phyloP scores from a whole-genome alignment of 371 early-diverging fungal genomes.

The Dichotomocladium elegans region DNA sequence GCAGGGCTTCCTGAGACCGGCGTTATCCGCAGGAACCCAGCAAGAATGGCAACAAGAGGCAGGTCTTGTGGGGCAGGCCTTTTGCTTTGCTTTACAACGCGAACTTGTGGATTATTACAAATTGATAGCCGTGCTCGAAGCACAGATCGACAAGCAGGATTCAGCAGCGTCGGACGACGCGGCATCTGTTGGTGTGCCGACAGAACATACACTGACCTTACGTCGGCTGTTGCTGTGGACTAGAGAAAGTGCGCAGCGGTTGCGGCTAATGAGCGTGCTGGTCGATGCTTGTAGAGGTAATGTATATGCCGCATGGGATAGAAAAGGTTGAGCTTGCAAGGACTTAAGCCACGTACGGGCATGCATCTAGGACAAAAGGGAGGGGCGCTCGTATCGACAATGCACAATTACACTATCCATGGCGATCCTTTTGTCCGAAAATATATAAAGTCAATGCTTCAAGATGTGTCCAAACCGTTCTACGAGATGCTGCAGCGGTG shows the following conservation, averaged over 20 bases:
- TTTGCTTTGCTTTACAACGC: slow-evolving; percentile 73
- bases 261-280: slow-evolving; percentile 68
- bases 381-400: slow-evolving; percentile 74
- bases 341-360: neutral
- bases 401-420: slow-evolving; percentile 81
- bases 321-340: neutral
- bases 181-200: slow-evolving; percentile 16
- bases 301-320: too few relatives aligned
- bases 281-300: slow-evolving; percentile 59
- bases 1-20: slow-evolving; percentile 38
- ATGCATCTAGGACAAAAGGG: slow-evolving; percentile 56
- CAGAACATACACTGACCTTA: slow-evolving; percentile 63
- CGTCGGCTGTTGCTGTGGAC: slow-evolving; percentile 89
- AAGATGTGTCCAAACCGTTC: slow-evolving; percentile 80
- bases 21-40: too few relatives aligned
- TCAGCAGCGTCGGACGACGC: neutral
- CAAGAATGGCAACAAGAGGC: slow-evolving; percentile 41
- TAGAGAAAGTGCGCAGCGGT: slow-evolving; percentile 67
- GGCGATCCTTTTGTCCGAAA: slow-evolving; percentile 86
- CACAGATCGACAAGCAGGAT: slow-evolving; percentile 59
- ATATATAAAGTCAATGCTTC: slow-evolving; percentile 77
- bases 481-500: slow-evolving; percentile 88
- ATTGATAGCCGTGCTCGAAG: slow-evolving; percentile 82
- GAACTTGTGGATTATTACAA: slow-evolving; percentile 81
- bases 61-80: slow-evolving; percentile 75